Conservation (phyloP, 257 asterid genomes). For the Penstemon davidsonii region DNA sequence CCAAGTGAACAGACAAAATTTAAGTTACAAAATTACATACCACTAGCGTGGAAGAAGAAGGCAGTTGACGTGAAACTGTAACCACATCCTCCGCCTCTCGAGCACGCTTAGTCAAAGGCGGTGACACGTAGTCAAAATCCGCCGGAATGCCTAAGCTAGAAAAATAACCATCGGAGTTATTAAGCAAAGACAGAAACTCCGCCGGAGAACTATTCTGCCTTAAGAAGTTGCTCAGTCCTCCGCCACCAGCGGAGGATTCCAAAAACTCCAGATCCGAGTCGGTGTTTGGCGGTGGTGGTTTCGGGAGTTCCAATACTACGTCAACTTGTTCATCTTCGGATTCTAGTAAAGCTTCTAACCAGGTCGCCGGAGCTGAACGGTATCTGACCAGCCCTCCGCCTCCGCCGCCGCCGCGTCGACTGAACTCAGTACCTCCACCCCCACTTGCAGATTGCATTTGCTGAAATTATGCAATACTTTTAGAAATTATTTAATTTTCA, state of each 20-base stretch:
- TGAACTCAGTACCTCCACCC: constrained; percentile 50
- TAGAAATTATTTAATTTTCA: neutral
- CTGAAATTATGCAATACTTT: constrained; percentile 10
- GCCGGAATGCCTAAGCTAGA: constrained; percentile 64
- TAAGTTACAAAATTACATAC: constrained; percentile 28
- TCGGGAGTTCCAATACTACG: constrained; percentile 51
- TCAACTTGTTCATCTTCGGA: constrained; percentile 62
- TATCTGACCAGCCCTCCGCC: constrained; percentile 67
- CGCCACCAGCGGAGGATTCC: constrained; percentile 51
- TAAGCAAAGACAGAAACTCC: constrained; percentile 60
- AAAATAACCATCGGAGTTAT: constrained; percentile 54
- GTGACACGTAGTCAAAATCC: constrained; percentile 43
- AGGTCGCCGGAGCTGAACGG: constrained; percentile 88
- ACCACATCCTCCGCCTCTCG: constrained; percentile 65
- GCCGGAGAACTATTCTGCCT: constrained; percentile 96
- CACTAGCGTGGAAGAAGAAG: constrained; percentile 40
- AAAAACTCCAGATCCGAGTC: constrained; percentile 63
- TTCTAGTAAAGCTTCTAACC: constrained; percentile 92
- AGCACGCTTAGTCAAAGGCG: constrained; percentile 55
- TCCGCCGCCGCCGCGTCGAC: constrained; percentile 33
- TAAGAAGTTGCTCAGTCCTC: constrained; percentile 63
- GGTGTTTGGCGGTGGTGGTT: constrained; percentile 29
- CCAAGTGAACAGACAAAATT: too few species aligned
- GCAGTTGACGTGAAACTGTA: constrained; percentile 36
- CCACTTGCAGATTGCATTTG: constrained; percentile 74